Conservation (phyloP, 2,329 filamentous ascomycete species). For the Aspergillus sp. region DNA sequence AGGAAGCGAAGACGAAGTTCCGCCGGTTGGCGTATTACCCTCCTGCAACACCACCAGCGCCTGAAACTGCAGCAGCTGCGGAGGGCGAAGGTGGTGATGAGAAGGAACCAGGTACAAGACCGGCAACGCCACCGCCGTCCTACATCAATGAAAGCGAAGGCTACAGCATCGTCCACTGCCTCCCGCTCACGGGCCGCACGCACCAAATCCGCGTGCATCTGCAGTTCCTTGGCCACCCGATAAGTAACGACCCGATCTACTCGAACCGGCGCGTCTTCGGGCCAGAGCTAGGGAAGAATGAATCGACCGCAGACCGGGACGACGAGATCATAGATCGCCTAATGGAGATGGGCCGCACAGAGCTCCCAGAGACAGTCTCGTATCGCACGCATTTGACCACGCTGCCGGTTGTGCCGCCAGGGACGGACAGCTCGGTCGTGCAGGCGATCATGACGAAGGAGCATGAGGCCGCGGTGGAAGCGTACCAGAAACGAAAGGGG, state of each 20-base stretch:
- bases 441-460: conserved; percentile 44
- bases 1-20: conserved; percentile 87
- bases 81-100: conserved; percentile 16
- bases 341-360: conserved; percentile 88
- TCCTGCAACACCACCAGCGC: conserved; percentile 12
- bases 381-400: conserved; percentile 64
- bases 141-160: conserved; percentile 58
- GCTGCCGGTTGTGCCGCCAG: conserved; percentile 36
- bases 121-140: conserved; percentile 33
- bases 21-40: conserved; percentile 91
- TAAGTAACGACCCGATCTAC: conserved; percentile 97
- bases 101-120: conserved; percentile 25
- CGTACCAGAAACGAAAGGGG: conserved; percentile 85
- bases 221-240: conserved; percentile 91
- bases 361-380: conserved; percentile 83
- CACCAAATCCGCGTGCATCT: conserved; percentile 95
- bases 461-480: conserved; percentile 81
- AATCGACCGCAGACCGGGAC: conserved; percentile 71
- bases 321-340: conserved; percentile 86
- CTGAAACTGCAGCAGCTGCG: not conserved
- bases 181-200: conserved; percentile 89
- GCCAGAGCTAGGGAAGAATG: conserved; percentile 67
- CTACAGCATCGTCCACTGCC: conserved; percentile 92
- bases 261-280: conserved; percentile 93
- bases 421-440: conserved; percentile 38